These are phyloP conservation scores for Oryza longistaminata DNA, from an alignment of 176 grass and related monocot genomes.

Conservation along the genomic window DNA sequence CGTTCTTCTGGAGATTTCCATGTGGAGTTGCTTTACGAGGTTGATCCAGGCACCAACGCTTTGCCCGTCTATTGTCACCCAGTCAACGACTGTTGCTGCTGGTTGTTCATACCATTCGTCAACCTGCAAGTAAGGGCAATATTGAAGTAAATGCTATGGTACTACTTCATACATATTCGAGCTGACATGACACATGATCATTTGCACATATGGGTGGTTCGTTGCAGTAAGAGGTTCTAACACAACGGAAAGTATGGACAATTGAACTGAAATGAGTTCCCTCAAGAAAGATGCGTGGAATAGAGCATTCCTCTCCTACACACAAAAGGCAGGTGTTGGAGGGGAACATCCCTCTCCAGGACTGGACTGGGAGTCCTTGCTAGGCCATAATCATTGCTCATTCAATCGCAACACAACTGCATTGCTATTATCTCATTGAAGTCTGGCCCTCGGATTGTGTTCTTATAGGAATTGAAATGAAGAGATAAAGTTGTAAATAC, in stretches of 20 bases:
- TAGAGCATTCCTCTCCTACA: background rate
- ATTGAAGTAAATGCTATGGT: background rate
- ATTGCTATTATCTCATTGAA: background rate
- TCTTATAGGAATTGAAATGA: background rate
- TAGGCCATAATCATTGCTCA: background rate
- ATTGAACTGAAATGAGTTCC: background rate
- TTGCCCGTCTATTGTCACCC: slow-evolving; percentile 88
- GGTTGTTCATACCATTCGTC: slow-evolving; percentile 99
- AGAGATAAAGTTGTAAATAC: background rate
- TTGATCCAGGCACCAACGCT: slow-evolving; percentile 91
- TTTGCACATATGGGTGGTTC: background rate
- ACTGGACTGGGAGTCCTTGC: background rate
- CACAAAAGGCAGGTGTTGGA: background rate
- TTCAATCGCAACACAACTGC: background rate
- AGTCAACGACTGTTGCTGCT: slow-evolving; percentile 83
- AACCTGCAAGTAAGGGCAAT: slow-evolving; percentile 48
- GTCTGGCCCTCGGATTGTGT: background rate
- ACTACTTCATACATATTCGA: background rate
- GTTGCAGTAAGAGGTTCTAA: background rate
- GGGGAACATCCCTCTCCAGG: background rate
- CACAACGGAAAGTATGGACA: background rate
- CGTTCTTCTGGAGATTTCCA: slow-evolving; percentile 61
- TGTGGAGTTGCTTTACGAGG: slow-evolving; percentile 92
- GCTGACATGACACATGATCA: background rate
- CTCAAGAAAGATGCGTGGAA: background rate